phyloP scores from a whole-genome alignment of 2,329 filamentous ascomycete species.

The Beauveria sp. region DNA sequence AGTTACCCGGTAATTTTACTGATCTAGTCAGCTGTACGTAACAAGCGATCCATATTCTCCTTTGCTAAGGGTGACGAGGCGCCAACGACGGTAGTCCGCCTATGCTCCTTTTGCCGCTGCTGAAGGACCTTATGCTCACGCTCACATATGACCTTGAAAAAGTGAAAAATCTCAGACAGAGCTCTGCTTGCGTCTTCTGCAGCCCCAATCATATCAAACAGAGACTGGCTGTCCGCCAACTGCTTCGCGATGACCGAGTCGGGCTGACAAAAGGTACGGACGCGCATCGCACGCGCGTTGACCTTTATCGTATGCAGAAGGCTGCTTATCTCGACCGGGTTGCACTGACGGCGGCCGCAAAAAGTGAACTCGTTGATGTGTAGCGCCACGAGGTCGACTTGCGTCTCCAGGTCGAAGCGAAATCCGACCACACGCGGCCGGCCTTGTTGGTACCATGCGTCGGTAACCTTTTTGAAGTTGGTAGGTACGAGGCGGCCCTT shows the following conservation, averaged over 20 bases:
- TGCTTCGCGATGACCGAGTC: constrained; percentile 53
- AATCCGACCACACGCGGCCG: constrained; percentile 49
- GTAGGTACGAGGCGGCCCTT: constrained; percentile 46
- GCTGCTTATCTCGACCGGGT: constrained; percentile 35
- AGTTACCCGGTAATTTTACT: neutral
- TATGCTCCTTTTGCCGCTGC: constrained; percentile 16
- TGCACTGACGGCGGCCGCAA: constrained; percentile 39
- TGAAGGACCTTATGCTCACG: constrained; percentile 30
- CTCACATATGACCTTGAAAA: constrained; percentile 47
- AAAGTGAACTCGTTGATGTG: constrained; percentile 48
- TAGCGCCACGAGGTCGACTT: constrained; percentile 45
- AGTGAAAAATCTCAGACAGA: constrained; percentile 43
- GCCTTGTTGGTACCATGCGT: constrained; percentile 44
- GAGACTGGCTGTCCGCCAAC: constrained; percentile 43
- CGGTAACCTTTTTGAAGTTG: constrained; percentile 43
- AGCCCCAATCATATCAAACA: constrained; percentile 43
- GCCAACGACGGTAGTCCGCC: neutral
- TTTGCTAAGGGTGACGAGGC: neutral
- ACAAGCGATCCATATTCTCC: neutral
- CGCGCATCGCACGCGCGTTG: constrained; percentile 43
- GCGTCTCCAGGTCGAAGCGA: constrained; percentile 53
- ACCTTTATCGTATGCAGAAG: constrained; percentile 45
- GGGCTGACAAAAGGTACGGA: constrained; percentile 51
- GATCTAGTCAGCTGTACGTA: neutral
- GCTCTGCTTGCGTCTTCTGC: constrained; percentile 35